Evolutionary conservation across 805 yeast species (phyloP).

Genomic region (Saturnispora dispora): DNA sequence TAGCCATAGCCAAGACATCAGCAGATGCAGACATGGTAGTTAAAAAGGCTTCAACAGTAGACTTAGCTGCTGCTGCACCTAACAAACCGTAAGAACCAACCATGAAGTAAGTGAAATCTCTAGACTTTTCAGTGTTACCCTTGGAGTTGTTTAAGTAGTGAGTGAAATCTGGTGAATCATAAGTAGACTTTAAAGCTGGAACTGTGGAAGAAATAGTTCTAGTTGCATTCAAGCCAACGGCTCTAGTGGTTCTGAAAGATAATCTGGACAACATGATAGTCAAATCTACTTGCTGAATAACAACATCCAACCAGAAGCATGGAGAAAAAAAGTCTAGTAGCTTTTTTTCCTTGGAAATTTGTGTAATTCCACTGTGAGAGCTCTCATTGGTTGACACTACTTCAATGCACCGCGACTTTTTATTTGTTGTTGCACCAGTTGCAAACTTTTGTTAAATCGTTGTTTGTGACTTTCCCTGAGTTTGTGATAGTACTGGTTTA

Average conservation of each 20-base stretch:
- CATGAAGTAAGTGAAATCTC: constrained; percentile 93
- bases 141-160: constrained; percentile 64
- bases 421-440: neutral
- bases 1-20: constrained; percentile 98
- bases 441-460: neutral
- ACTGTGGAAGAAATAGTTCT: constrained; percentile 47
- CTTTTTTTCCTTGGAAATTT: neutral
- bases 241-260: constrained; percentile 23
- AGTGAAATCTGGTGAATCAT: constrained; percentile 86
- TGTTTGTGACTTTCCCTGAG: neutral
- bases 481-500: neutral
- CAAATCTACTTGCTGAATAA: neutral
- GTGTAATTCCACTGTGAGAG: neutral
- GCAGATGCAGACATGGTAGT: constrained; percentile 96
- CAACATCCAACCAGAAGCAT: neutral
- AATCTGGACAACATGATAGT: constrained; percentile 26
- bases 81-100: constrained; percentile 91
- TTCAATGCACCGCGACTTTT: constrained; percentile 1
- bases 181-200: constrained; percentile 55
- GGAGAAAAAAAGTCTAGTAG: neutral
- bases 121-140: constrained; percentile 59
- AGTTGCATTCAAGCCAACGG: constrained; percentile 25
- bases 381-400: constrained; percentile 4
- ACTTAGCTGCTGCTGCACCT: constrained; percentile 90
- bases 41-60: constrained; percentile 89